phyloP scores from a whole-genome alignment of 345 rosid species.

The Citrus medica region DNA sequence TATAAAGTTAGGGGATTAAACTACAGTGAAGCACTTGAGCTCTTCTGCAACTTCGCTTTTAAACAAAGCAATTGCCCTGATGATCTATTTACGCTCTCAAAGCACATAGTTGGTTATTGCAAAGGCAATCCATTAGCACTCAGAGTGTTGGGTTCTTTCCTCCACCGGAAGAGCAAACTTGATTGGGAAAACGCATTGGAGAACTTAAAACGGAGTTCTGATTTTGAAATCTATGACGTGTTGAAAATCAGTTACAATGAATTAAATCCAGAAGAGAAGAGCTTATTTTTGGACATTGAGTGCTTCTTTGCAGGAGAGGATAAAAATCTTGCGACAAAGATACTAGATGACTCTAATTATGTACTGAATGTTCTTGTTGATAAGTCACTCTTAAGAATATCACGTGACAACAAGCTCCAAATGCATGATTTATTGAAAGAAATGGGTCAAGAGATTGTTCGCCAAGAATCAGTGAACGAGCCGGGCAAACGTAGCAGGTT shows the following conservation, averaged over 20 bases:
- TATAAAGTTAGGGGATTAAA: no score
- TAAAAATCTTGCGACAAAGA: constrained; percentile 9
- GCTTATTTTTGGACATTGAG: constrained; percentile 42
- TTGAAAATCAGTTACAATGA: constrained; percentile 18
- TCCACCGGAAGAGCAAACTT: background rate
- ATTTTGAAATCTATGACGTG: background rate
- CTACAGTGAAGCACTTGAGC: background rate
- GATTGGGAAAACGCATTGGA: background rate
- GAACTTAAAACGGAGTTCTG: background rate
- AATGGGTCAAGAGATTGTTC: constrained; percentile 12
- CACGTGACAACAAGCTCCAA: constrained; percentile 1
- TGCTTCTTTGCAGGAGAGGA: constrained; percentile 35
- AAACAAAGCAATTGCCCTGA: no score
- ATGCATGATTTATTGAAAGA: constrained; percentile 47
- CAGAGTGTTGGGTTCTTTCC: background rate
- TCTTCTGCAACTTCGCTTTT: background rate
- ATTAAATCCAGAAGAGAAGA: constrained; percentile 10
- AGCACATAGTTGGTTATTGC: background rate
- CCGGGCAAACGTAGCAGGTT: constrained; percentile 12
- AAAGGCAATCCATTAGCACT: constrained; percentile 20
- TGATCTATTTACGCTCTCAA: no score
- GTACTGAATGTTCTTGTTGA: constrained; percentile 10
- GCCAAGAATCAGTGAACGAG: background rate
- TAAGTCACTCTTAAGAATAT: constrained; percentile 31
- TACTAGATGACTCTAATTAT: constrained; percentile 13